phyloP scores from a whole-genome alignment of 1,284 basidiomycete species.

The Mrakiaceae sp. region DNA sequence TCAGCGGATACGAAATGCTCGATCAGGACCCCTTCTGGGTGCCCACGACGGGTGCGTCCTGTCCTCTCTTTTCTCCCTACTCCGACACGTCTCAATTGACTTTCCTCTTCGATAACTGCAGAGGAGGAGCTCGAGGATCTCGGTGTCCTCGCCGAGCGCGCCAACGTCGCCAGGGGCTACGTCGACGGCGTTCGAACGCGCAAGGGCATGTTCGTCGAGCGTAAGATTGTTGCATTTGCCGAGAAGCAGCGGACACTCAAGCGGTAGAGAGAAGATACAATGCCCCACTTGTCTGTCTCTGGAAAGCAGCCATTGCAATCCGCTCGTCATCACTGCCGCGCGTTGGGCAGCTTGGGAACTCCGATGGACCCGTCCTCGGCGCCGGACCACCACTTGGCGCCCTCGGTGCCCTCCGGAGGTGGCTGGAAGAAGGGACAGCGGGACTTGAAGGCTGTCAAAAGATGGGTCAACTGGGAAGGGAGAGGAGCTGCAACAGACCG shows the following conservation, averaged over 20 bases:
- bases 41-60: constrained; percentile 54
- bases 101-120: not conserved
- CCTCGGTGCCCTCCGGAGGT: not conserved
- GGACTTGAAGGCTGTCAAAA: constrained; percentile 1
- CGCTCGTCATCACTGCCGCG: too few species aligned
- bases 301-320: too few species aligned
- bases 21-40: constrained; percentile 98
- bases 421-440: constrained; percentile 15
- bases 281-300: too few species aligned
- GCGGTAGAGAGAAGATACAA: constrained; percentile 37
- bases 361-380: too few species aligned
- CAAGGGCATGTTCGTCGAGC: constrained; percentile 91
- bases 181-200: constrained; percentile 83
- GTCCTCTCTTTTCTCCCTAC: not conserved
- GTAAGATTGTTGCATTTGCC: constrained; percentile 83
- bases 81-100: not conserved
- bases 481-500: not conserved
- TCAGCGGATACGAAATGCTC: constrained; percentile 82
- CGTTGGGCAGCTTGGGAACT: too few species aligned
- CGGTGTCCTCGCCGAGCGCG: constrained; percentile 87
- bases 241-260: constrained; percentile 97
- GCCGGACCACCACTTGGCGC: too few species aligned
- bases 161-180: constrained; percentile 88
- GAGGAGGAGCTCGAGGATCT: constrained; percentile 96
- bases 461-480: not conserved